phyloP scores from a whole-genome alignment of 441 rosid genomes.

The Mallotus repandus region DNA sequence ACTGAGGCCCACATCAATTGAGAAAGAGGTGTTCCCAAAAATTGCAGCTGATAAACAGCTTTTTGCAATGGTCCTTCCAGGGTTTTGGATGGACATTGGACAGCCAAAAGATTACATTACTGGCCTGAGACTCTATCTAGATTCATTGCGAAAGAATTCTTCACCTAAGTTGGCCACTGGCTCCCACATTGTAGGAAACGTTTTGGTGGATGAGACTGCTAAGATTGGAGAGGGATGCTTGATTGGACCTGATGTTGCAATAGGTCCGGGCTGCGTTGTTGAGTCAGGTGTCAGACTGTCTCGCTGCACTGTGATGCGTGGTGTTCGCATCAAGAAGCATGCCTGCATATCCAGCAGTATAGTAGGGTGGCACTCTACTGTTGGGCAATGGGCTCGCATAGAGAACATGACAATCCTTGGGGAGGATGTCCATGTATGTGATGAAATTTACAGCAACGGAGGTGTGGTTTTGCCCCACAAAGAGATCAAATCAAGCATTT shows the following conservation, averaged over 20 bases:
- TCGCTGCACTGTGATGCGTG: slow-evolving; percentile 91
- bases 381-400: slow-evolving; percentile 91
- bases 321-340: slow-evolving; percentile 89
- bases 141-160: slow-evolving; percentile 71
- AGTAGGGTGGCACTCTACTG: slow-evolving; percentile 94
- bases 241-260: slow-evolving; percentile 92
- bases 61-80: slow-evolving; percentile 90
- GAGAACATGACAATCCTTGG: slow-evolving; percentile 94
- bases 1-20: slow-evolving; percentile 90
- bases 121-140: slow-evolving; percentile 88
- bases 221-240: slow-evolving; percentile 89
- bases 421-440: slow-evolving; percentile 89
- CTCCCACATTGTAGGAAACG: slow-evolving; percentile 68
- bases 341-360: slow-evolving; percentile 89
- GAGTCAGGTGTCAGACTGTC: slow-evolving; percentile 95
- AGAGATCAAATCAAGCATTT: slow-evolving; percentile 87
- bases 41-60: slow-evolving; percentile 74
- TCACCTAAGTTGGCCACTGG: slow-evolving; percentile 60
- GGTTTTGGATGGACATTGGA: slow-evolving; percentile 99
- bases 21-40: slow-evolving; percentile 94
- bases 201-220: slow-evolving; percentile 79
- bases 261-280: slow-evolving; percentile 86
- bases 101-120: slow-evolving; percentile 94
- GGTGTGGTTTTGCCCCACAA: slow-evolving; percentile 94
- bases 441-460: slow-evolving; percentile 91